Conservation (phyloP, 1,284 basidiomycete species). For the Cutaneotrichosporon mucoides region DNA sequence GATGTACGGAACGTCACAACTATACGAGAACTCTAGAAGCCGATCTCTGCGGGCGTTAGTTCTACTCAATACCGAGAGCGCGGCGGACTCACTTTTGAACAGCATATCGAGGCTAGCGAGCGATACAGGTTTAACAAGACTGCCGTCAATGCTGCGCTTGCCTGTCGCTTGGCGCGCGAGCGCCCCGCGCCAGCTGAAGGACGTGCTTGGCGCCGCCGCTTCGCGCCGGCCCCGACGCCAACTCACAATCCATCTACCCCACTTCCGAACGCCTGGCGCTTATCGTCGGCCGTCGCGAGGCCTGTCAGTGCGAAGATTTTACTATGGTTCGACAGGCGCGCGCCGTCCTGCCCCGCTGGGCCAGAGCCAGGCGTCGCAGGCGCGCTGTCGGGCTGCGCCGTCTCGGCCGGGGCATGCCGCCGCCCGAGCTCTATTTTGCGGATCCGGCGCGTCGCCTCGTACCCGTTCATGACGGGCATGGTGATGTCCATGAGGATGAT, state of each 20-base stretch:
- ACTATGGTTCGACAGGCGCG: constrained; percentile 14
- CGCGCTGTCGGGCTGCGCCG: too few species aligned
- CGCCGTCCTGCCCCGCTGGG: not conserved
- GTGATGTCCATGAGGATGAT: constrained; percentile 83
- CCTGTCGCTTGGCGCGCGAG: too few species aligned
- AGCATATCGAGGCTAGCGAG: constrained; percentile 82
- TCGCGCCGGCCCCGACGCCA: too few species aligned
- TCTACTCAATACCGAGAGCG: too few species aligned
- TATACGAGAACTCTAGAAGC: constrained; percentile 13
- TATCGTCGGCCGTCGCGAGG: constrained; percentile 87
- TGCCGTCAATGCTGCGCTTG: constrained; percentile 35
- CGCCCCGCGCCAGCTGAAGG: too few species aligned
- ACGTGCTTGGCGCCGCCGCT: too few species aligned
- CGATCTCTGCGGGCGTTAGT: constrained; percentile 19
- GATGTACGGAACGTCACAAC: too few species aligned
- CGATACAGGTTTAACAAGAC: constrained; percentile 85
- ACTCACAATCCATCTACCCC: constrained; percentile 92
- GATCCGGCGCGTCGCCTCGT: constrained; percentile 79
- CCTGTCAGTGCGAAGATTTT: constrained; percentile 89
- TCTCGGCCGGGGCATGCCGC: constrained; percentile 8
- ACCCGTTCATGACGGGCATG: constrained; percentile 87
- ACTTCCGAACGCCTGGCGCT: constrained; percentile 80
- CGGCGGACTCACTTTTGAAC: constrained; percentile 58
- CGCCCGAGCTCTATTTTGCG: constrained; percentile 67
- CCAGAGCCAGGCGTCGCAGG: too few species aligned